A percentile compares a stretch with the other conserved stretches of the same genome.
These are phyloP conservation scores for Eucommia ulmoides DNA, from an alignment of 257 asterid species.

Conservation along the genomic window DNA sequence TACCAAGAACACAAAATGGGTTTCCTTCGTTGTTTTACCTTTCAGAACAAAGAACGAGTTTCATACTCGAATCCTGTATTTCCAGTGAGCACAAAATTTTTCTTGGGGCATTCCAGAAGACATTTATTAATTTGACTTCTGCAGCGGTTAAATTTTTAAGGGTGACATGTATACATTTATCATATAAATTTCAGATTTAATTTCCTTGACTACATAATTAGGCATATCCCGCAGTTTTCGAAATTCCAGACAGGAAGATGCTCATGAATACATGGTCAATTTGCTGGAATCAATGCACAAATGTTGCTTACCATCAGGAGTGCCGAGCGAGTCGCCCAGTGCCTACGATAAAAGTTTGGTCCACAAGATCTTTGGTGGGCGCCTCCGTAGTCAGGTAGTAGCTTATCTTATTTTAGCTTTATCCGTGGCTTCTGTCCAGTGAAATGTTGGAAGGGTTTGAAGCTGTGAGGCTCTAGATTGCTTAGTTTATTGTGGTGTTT, in stretches of 20 bases:
- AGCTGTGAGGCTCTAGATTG: neutral
- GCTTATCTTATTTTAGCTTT: neutral
- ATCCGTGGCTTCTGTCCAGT: no score
- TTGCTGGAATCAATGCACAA: slow-evolving; percentile 94
- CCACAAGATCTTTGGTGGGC: slow-evolving; percentile 94
- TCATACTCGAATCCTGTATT: no score
- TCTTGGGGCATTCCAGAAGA: slow-evolving; percentile 1
- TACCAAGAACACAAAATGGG: no score
- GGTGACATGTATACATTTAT: neutral
- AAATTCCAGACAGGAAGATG: slow-evolving; percentile 92
- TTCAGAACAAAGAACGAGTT: no score
- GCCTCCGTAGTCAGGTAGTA: slow-evolving; percentile 82
- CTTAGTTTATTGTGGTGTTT: slow-evolving; percentile 1
- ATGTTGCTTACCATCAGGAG: slow-evolving; percentile 94
- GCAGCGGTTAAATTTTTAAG: neutral
- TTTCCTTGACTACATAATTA: slow-evolving; percentile 26
- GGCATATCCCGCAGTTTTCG: slow-evolving; percentile 92
- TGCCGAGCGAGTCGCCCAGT: slow-evolving; percentile 83
- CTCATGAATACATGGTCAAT: slow-evolving; percentile 97
- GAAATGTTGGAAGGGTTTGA: no score
- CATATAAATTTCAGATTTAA: neutral
- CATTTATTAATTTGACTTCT: neutral
- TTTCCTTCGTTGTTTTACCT: no score
- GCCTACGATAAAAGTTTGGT: slow-evolving; percentile 97
- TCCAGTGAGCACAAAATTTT: no score